These are phyloP conservation scores for Triadica sebifera DNA, from an alignment of 345 rosid species.

Conservation along the genomic window DNA sequence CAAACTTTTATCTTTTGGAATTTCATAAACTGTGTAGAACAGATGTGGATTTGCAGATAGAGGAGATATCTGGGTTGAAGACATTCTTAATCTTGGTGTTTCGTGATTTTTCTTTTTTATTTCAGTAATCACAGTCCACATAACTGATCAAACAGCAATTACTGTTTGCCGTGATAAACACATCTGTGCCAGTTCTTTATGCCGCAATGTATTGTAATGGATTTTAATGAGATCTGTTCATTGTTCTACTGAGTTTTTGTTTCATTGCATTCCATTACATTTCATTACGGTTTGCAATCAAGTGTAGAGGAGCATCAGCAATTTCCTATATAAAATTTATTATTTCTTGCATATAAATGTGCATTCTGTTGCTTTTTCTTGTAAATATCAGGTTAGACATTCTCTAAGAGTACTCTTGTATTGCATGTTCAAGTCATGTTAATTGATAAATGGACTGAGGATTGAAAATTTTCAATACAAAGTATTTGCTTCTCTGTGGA, in stretches of 20 bases:
- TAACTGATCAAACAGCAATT: neutral
- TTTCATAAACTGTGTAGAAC: constrained; percentile 52
- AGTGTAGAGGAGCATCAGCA: neutral
- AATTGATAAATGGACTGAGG: neutral
- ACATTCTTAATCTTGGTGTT: constrained; percentile 91
- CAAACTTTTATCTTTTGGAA: constrained; percentile 4
- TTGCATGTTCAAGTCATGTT: neutral
- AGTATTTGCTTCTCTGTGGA: neutral
- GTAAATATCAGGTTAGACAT: neutral
- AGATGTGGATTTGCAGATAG: constrained; percentile 88
- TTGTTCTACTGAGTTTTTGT: neutral
- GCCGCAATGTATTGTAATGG: neutral
- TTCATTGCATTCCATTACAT: neutral
- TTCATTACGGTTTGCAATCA: constrained; percentile 2
- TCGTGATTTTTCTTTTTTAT: constrained; percentile 59
- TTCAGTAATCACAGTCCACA: neutral
- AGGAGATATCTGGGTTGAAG: constrained; percentile 93
- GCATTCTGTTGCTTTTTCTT: neutral
- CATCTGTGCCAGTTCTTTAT: neutral
- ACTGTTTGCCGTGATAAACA: neutral
- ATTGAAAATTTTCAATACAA: neutral
- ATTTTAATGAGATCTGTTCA: neutral
- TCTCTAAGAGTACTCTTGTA: neutral
- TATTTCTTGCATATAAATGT: neutral
- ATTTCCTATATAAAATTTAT: neutral